Conservation (phyloP, 2,329 filamentous ascomycete genomes). For the Aspergillus melleus region DNA sequence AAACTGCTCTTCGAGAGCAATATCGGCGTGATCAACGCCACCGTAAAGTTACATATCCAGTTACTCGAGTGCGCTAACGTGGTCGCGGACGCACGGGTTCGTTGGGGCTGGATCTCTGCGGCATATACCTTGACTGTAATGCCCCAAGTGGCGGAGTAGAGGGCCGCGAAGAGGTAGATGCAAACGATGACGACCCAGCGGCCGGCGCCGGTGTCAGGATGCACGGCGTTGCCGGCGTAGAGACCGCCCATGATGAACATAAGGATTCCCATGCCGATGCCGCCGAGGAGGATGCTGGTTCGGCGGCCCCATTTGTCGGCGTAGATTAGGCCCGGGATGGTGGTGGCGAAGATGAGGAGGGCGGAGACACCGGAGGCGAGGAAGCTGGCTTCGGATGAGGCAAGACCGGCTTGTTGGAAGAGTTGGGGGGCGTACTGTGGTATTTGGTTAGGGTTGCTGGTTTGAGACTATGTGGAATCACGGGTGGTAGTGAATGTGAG, state of each 20-base stretch:
- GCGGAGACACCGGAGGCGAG: neutral
- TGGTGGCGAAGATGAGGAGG: neutral
- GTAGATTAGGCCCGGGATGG: neutral
- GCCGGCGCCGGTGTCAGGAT: neutral
- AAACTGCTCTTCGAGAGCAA: neutral
- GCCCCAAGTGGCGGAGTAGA: conserved; percentile 43
- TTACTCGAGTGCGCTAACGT: conserved; percentile 49
- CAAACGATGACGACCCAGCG: conserved; percentile 6
- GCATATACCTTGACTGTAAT: conserved; percentile 47
- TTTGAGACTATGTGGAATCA: no score
- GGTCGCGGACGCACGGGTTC: conserved; percentile 56
- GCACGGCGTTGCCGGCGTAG: neutral
- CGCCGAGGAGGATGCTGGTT: neutral
- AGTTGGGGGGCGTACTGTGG: neutral
- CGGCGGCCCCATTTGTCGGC: conserved; percentile 5
- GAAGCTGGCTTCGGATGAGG: neutral
- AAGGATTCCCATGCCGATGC: neutral
- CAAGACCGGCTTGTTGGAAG: conserved; percentile 1
- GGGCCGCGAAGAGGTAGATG: neutral
- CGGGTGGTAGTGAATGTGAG: no score
- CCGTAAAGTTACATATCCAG: conserved; percentile 1
- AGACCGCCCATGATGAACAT: conserved; percentile 3
- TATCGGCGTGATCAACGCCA: conserved; percentile 1
- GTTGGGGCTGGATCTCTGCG: conserved; percentile 58
- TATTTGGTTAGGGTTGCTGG: neutral